These are phyloP conservation scores for Podila minutissima DNA, from an alignment of 192 early-diverging fungal genomes.

Conservation along the genomic window DNA sequence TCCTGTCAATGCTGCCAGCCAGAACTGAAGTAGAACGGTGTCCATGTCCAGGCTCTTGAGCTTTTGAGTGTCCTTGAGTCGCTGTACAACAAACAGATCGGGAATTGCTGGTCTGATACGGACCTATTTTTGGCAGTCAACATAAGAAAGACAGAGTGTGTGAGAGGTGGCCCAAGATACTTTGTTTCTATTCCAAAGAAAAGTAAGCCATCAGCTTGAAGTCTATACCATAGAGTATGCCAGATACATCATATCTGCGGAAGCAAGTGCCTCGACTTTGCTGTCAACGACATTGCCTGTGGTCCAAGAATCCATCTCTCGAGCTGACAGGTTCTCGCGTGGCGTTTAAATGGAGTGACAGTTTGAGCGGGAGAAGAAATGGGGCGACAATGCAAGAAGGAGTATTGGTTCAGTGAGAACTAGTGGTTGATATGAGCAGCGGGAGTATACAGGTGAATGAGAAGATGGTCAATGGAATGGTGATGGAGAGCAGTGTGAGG, in stretches of 20 bases:
- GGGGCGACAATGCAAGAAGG: too few relatives aligned
- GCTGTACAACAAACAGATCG: constrained; percentile 25
- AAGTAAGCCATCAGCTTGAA: neutral
- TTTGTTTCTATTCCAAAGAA: neutral
- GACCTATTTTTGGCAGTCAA: constrained; percentile 4
- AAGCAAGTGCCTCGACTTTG: constrained; percentile 22
- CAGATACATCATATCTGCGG: constrained; percentile 31
- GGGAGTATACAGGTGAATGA: neutral
- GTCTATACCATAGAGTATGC: constrained; percentile 18
- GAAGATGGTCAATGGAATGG: neutral
- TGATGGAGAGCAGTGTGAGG: neutral
- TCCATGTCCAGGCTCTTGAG: constrained; percentile 40
- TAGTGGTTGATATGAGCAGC: neutral
- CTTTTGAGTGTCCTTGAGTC: constrained; percentile 37
- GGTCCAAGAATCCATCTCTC: constrained; percentile 21
- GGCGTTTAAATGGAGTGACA: neutral
- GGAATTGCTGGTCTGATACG: constrained; percentile 30
- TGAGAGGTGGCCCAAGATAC: too few relatives aligned
- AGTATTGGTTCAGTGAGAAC: neutral
- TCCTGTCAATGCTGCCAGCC: constrained; percentile 47
- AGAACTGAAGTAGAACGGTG: constrained; percentile 34
- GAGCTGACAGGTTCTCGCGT: neutral
- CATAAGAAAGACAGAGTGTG: too few relatives aligned
- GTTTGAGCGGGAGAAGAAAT: neutral
- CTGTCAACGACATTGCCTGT: constrained; percentile 1